These are phyloP conservation scores for Paecilomyces sp. DNA, from an alignment of 2,329 filamentous ascomycete genomes.

Conservation along the genomic window DNA sequence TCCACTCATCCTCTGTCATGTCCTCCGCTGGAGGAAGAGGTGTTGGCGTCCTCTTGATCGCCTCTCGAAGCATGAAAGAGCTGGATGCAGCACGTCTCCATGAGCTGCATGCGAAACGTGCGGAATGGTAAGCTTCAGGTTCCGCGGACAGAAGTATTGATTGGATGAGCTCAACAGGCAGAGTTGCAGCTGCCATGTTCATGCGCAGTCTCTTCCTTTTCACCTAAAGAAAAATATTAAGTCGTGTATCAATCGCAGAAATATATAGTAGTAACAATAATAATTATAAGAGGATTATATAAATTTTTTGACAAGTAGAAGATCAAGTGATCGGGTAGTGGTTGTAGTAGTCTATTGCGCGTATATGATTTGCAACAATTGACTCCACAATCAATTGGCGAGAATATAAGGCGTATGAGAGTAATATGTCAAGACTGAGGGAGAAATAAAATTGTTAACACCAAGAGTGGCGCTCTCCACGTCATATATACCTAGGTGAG, in stretches of 20 bases:
- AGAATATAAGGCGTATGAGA: not conserved
- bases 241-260: not conserved
- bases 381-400: not conserved
- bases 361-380: not conserved
- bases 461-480: not conserved
- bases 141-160: slow-evolving; percentile 11
- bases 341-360: not conserved
- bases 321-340: not conserved
- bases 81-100: slow-evolving; percentile 11
- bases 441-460: not conserved
- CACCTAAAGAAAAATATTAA: not conserved
- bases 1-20: slow-evolving; percentile 10
- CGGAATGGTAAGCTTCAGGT: slow-evolving; percentile 10
- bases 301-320: not conserved
- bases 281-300: not conserved
- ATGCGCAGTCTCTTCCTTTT: not conserved
- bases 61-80: slow-evolving; percentile 9
- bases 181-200: slow-evolving; percentile 3
- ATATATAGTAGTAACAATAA: not conserved
- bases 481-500: not conserved
- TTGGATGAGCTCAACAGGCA: slow-evolving; percentile 14
- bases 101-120: slow-evolving; percentile 9
- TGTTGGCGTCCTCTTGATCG: slow-evolving; percentile 8
- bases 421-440: not conserved
- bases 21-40: slow-evolving; percentile 5